These are phyloP conservation scores for Chlamydomonas asymmetrica DNA, from an alignment of 139 green algal genomes.

Conservation along the genomic window DNA sequence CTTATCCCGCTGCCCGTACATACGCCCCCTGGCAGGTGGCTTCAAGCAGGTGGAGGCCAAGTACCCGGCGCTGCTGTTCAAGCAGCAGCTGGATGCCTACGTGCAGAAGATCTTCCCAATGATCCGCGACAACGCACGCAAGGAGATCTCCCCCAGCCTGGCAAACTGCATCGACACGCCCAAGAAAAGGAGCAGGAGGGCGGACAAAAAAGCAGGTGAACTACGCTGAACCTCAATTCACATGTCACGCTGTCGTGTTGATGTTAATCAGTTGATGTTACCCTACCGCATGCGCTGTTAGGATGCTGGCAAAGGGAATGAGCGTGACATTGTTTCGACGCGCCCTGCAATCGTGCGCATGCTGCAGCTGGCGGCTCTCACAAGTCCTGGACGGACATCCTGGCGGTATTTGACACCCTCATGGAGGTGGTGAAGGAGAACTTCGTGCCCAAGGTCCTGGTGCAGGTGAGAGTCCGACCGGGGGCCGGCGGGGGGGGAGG, in stretches of 20 bases:
- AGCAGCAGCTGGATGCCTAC: conserved; percentile 97
- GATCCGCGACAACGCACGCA: conserved; percentile 98
- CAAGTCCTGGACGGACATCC: conserved; percentile 85
- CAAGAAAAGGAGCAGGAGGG: conserved; percentile 6
- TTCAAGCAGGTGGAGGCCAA: conserved; percentile 92
- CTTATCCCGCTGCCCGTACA: not conserved
- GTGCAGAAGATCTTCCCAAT: conserved; percentile 98
- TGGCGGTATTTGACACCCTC: conserved; percentile 76
- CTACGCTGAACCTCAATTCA: too few species aligned
- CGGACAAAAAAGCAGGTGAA: conserved; percentile 9
- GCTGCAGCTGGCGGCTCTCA: conserved; percentile 35
- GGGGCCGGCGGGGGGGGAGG: too few species aligned
- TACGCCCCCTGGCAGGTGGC: conserved; percentile 37
- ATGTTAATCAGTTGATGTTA: too few species aligned
- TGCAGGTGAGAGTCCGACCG: conserved; percentile 60
- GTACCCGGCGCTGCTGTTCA: conserved; percentile 98
- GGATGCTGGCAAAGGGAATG: too few species aligned
- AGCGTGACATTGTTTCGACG: too few species aligned
- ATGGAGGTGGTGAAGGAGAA: conserved; percentile 76
- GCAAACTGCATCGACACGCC: conserved; percentile 85
- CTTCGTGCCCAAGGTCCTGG: conserved; percentile 87
- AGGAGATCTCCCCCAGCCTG: conserved; percentile 87
- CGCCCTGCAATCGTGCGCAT: not conserved
- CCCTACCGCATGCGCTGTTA: too few species aligned
- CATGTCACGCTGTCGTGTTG: too few species aligned